Evolutionary conservation across 2,329 filamentous ascomycete species (phyloP), one percentile per base, ranked within the genome.

Genomic region (Rhexocercosporidium sp.): DNA sequence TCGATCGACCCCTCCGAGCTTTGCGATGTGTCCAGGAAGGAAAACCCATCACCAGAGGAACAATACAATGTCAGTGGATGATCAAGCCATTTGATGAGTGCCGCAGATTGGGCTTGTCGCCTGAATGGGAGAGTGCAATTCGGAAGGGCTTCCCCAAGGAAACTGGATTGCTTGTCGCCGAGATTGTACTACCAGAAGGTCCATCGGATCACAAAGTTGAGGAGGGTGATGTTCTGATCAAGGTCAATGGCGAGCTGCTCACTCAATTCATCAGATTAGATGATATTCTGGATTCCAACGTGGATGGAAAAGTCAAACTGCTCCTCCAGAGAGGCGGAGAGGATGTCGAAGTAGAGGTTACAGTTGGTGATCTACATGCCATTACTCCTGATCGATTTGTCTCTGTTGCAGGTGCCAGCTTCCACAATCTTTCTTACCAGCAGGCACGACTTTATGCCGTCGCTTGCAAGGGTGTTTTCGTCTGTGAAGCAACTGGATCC

Each of bases 11-110:
- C 0, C 81, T 95, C 47, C 89, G 96, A 70, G 96, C 96, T 0
- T 84, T 99, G 64, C 87, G 93, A 76, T 96, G 94, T 75, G 90
- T 99, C 64, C 93, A 92, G 77, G 85, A 90, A 71, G 90, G 88
- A 39, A 86, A 90, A 73, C 86, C 86, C 1, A 90, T 99, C 62
- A 89, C 90, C n/a, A 87, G 96, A 74, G 96, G 96, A 57, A 97
- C 96, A n/a, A 97, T 99, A 59, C 96, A 99, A 80, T 97, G 93
- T 70, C 96, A 99, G 78, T 99, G 96, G 86, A 86, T 98, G 62
- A 86, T 99, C 69, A 98, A 98, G 80, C 93, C 96, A 0, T 99
- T 99, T 74, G 96, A 99, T 74, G 96, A 99, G 79, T 98, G 96
- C 79, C 90, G 95, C 64, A 88, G 96, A 67, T 84, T 99, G 12